Conservation (phyloP, 441 rosid genomes). For the Bruguiera hainesii region DNA sequence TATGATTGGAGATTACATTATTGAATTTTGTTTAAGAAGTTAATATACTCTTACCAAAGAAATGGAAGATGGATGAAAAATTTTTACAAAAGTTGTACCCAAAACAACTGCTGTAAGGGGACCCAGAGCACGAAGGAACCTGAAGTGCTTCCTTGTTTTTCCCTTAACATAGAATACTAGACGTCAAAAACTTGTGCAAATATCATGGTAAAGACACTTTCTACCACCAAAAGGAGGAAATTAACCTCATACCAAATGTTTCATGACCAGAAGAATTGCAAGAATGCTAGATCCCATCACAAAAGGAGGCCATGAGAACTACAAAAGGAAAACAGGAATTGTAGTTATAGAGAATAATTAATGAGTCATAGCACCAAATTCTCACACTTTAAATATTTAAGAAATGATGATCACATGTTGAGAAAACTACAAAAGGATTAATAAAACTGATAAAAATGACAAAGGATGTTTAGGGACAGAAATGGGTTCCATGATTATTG, state of each 20-base stretch:
- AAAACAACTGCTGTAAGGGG: conserved; percentile 89
- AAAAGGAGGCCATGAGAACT: conserved; percentile 99
- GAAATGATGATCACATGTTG: background rate
- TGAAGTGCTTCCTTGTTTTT: conserved; percentile 72
- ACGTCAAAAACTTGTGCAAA: conserved; percentile 19
- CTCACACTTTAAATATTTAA: conserved; percentile 11
- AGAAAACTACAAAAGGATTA: background rate
- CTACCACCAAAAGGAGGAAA: background rate
- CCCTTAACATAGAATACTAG: conserved; percentile 51
- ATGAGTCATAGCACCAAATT: conserved; percentile 35
- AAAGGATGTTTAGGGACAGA: background rate
- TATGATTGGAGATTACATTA: background rate
- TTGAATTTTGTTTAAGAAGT: background rate
- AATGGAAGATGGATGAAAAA: conserved; percentile 71
- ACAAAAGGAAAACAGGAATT: conserved; percentile 62
- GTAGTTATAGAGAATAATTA: conserved; percentile 41
- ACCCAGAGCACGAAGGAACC: conserved; percentile 81
- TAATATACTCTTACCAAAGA: conserved; percentile 61
- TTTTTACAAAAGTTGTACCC: conserved; percentile 81
- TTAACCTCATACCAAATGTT: conserved; percentile 64
- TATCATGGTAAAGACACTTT: background rate
- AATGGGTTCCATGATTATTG: background rate
- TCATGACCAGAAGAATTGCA: conserved; percentile 73
- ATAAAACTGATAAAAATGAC: conserved; percentile 7
- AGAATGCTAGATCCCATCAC: conserved; percentile 90